Base-by-base conservation (phyloP, 2,329 filamentous ascomycete genomes). In the Elsinoe arachidis region DNA sequence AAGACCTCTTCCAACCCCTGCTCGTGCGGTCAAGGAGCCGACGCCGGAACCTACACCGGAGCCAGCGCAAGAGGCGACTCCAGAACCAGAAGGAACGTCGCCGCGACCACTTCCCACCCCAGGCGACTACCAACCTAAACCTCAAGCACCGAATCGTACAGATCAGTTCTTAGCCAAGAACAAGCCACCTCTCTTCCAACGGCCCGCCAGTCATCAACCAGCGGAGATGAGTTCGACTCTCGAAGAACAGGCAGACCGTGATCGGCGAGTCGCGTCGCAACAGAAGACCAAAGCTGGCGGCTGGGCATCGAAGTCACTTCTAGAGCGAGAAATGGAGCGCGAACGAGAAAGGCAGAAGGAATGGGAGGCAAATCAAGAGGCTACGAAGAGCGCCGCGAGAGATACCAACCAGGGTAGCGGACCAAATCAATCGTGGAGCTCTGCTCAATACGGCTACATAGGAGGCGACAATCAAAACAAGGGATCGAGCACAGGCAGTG, bases 301-400 rank as follows among this genome's bases (percentile, higher is more conserved):
- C 0, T 83, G 79, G 80, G 83, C 83, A 1, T 79, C 79, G 62
- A 87, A 86, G 73, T 87, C 84, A 0, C 76, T 90, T 9, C 78
- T 90, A 1, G 87, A 90, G 72, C 81, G 85, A 26, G 87, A 91
- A 71, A 90, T 90, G 85, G 87, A 91, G 69, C 77, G 86, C 68
- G 87, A 91, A 70, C 78, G 87, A 7, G 82, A 89, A 73, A 77
- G 87, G 12, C 87, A 91, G 72, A 79, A 78, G 57, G 87, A 91
- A 68, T 91, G 88, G 88, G 88, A 93, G 69, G 82, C 87, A 61
- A 76, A 82, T 1, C 88, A 92, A 70, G 77, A 82, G 65, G 82
- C 81, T 62, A 80, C 82, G 15, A 80, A 81, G 19, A 78, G 78
- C 57, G 78, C 80, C 0, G 75, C 76, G 5, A 76, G 75, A 34